A percentile compares a stretch with the other conserved stretches of the same genome.
Conservation (phyloP, 495 filamentous ascomycete species). For the Cenococcum geophilum region DNA sequence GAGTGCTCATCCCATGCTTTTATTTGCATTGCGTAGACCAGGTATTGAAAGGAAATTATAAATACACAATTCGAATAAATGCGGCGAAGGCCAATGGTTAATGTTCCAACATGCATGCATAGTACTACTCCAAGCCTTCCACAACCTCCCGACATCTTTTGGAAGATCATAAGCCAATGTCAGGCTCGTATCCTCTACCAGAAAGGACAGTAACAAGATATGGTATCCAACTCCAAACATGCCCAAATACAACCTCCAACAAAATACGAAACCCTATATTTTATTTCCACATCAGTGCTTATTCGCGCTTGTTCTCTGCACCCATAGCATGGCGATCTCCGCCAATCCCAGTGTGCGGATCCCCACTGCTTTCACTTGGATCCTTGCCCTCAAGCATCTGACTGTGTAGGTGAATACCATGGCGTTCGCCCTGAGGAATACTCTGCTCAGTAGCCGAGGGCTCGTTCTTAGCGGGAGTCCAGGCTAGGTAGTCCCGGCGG, state of each 20-base stretch:
- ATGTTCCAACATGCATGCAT: not conserved
- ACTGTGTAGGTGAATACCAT: constrained; percentile 75
- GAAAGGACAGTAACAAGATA: constrained; percentile 1
- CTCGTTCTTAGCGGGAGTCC: constrained; percentile 78
- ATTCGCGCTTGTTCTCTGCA: constrained; percentile 17
- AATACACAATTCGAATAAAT: no score
- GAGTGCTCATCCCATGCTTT: no score
- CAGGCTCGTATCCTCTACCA: not conserved
- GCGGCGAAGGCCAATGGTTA: no score
- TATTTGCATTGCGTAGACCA: no score
- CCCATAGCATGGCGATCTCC: constrained; percentile 36
- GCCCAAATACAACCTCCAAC: not conserved
- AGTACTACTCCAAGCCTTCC: not conserved
- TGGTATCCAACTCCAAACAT: constrained; percentile 8
- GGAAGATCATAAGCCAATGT: not conserved
- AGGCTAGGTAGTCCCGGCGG: constrained; percentile 91
- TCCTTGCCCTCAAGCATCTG: constrained; percentile 61
- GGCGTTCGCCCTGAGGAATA: constrained; percentile 61
- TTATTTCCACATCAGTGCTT: not conserved
- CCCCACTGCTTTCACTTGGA: constrained; percentile 46
- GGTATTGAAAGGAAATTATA: no score
- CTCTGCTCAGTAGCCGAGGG: constrained; percentile 53
- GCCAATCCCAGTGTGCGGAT: constrained; percentile 39
- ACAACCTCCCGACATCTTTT: not conserved
- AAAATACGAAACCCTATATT: not conserved